Conservation (phyloP, 441 rosid genomes). For the Populus hybrid region DNA sequence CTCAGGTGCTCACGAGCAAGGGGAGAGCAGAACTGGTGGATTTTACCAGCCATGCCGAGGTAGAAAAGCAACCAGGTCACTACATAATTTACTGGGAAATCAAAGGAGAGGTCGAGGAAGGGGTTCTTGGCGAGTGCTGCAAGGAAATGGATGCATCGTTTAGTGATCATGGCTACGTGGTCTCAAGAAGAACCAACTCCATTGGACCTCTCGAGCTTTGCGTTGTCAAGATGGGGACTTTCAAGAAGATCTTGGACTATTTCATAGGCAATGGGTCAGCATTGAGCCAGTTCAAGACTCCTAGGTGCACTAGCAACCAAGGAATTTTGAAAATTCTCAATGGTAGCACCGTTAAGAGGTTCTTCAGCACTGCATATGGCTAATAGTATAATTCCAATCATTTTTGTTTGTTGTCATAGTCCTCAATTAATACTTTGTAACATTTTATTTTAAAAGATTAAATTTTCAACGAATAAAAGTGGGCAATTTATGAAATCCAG, state of each 20-base stretch:
- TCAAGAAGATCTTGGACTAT: constrained; percentile 62
- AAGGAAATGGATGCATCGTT: constrained; percentile 67
- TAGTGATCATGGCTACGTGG: constrained; percentile 75
- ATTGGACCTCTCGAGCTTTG: constrained; percentile 82
- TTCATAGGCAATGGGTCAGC: constrained; percentile 68
- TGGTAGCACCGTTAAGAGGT: constrained; percentile 48
- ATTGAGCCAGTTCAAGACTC: constrained; percentile 85
- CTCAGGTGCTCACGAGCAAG: constrained; percentile 38
- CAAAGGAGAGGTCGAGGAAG: constrained; percentile 65
- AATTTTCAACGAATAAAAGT: too few species aligned
- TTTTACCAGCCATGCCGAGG: constrained; percentile 79
- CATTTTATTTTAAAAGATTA: not conserved
- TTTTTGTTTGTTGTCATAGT: not conserved
- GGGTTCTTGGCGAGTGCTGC: constrained; percentile 60
- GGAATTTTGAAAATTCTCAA: constrained; percentile 57
- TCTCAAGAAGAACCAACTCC: constrained; percentile 61
- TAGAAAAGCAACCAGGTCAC: constrained; percentile 58
- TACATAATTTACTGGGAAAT: constrained; percentile 89
- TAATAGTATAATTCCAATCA: not conserved
- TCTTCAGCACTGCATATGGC: constrained; percentile 61
- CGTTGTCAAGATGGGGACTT: constrained; percentile 64
- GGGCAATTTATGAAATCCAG: too few species aligned
- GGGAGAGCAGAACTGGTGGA: constrained; percentile 62
- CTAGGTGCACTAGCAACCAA: constrained; percentile 71
- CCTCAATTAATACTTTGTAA: not conserved